Evolutionary conservation across 495 filamentous ascomycete genomes (phyloP), one percentile per base, ranked within the genome.

Genomic region (Penicillium crystallinum): DNA sequence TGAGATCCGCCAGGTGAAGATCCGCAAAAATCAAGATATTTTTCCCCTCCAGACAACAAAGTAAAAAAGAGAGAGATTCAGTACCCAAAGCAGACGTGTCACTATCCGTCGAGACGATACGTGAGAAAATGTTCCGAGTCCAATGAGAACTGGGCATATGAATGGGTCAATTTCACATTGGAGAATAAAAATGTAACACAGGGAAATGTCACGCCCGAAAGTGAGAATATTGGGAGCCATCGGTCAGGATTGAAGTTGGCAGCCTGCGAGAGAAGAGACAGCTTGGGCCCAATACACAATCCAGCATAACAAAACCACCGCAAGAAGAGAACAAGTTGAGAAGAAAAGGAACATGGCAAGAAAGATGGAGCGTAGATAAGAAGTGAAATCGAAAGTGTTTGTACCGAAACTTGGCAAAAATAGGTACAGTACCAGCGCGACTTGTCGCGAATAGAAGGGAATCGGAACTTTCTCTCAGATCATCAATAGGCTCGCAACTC

Each of bases 391-490:
- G 37, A 54, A 25, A 36, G 21, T 42, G 42, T 40, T 52, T 48
- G 56, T 59, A 60, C 58, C 57, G 39, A 23, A 47, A 31, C 38
- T 45, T 46, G 39, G 23, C 29, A 45, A 14, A 41, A 59, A 58
- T 64, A 62, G 56, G 59, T 65, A 68, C 65, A 68, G 40, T 31
- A 52, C 66, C 64, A 60, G 66, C 64, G 57, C 53, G 56, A 53
- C 42, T 36, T 33, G 39, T 52, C 52, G 57, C 57, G 39, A 48
- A 49, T 62, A 60, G 49, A 51, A 57, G 34, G 57, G 14, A 53
- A 30, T 33, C 21, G 43, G 37, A 53, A 55, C 52, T 36, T 41
- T 50, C 53, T 53, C 47, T 59, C 56, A 46, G 15, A 47, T 55
- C 54, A 57, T 57, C 43, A 34, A 40, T 50, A 36, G 53, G 47